Base-by-base conservation (phyloP, 2,329 filamentous ascomycete genomes). In the Venturia effusa region DNA sequence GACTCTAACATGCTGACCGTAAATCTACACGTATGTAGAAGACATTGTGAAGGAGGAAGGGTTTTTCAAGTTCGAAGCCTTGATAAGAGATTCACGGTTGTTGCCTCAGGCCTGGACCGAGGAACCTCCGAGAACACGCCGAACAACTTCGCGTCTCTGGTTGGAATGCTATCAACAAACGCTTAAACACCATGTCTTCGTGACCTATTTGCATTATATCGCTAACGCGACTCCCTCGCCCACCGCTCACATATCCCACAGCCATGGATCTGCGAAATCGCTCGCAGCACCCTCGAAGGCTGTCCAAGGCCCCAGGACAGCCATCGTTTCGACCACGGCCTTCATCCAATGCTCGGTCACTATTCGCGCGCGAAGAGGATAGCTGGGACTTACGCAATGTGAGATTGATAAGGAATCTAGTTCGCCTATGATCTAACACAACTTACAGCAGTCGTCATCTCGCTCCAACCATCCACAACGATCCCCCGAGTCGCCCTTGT, bases 1-100 rank as follows among this genome's bases (percentile, higher is more conserved):
- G 94, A 99, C 94, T 99, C 94, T 97, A 97, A 93, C 89, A 90
- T 89, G 85, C 88, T 89, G 45, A 27, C 45, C 88, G 91, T 88
- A 86, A 32, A 19, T 32, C 27, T 32, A 57, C 30, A 57, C 51
- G 51, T 32, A 32, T 74, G 81, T 84, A 45, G 34, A 57, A 55
- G 85, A 90, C 87, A 90, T 90, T 93, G 81, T 57, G 30, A 57
- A 17, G 24, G 3, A 3, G 15, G 15, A 34, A 51, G 11, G 0
- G 27, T 19, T 32, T 2, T n/a, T 15, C 10, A 39, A 39, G 37
- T 39, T 39, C 37, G 15, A 15, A 4, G 37, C 8, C 37, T 39
- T 39, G 37, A 39, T 39, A 39, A 37, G 34, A 15, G 15, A 39
- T 11, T 11, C 10, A 5, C 10, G 15, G 8, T 5, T 4, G 43